Percentiles rank a stretch among this genome's conserved stretches.
Conservation (phyloP, 306 rosid genomes). For the Lablab purpureus region DNA sequence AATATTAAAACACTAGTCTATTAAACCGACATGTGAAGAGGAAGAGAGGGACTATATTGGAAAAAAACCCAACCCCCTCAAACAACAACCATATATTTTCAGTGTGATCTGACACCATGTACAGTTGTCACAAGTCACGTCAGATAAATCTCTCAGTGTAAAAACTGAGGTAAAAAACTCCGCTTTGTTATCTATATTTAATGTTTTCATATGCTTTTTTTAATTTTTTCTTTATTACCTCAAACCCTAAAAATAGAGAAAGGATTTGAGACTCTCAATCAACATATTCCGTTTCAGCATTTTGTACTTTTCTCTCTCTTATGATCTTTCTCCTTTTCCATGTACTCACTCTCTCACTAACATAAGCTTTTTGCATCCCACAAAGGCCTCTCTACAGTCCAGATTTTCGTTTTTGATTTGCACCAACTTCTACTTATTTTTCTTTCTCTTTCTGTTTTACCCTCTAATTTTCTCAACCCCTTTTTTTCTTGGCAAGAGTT, state of each 20-base stretch:
- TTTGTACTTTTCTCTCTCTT: constrained; percentile 17
- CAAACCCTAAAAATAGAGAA: constrained; percentile 50
- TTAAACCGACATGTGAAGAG: constrained; percentile 39
- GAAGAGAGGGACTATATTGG: constrained; percentile 3
- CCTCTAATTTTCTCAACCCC: not conserved
- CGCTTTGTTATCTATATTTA: constrained; percentile 52
- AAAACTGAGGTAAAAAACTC: constrained; percentile 36
- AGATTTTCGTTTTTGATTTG: too few relatives aligned
- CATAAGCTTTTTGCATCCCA: constrained; percentile 27
- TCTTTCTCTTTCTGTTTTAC: not conserved
- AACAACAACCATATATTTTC: constrained; percentile 57
- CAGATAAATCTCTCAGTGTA: constrained; percentile 46
- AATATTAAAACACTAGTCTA: constrained; percentile 7
- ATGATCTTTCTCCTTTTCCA: not conserved
- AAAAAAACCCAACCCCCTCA: constrained; percentile 16
- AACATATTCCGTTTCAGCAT: constrained; percentile 12
- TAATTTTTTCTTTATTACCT: not conserved
- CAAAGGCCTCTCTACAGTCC: not conserved
- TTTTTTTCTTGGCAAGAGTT: not conserved
- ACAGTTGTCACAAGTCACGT: constrained; percentile 61
- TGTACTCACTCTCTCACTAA: not conserved
- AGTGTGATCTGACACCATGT: constrained; percentile 57
- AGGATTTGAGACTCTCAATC: constrained; percentile 49
- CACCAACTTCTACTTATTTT: too few relatives aligned
- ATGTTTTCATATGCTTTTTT: not conserved